Evolutionary conservation across 768 basidiomycete genomes (phyloP), one percentile per base, ranked within the genome.

Genomic region (Phylloporus scabripes): DNA sequence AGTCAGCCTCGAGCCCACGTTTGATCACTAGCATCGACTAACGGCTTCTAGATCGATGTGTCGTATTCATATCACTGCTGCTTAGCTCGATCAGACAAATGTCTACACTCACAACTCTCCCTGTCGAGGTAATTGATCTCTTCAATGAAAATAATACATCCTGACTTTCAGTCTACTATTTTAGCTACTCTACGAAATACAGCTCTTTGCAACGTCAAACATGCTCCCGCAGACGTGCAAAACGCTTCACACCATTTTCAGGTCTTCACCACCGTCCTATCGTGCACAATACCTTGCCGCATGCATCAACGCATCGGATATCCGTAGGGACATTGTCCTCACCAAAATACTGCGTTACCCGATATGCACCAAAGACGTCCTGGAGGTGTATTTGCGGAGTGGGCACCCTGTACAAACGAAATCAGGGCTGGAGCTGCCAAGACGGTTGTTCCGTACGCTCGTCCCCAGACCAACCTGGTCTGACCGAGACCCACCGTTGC

Each of bases 131-230:
- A 51, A 37, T 60, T 24, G 29, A 12, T 43, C 9, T 17, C 31
- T 32, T n/a, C 6, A n/a, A 20, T 20, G 49, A 45, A 29, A 38
- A 36, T 39, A 29, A 36, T 18, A 23, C 29, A 14, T 10, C 37
- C 59, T 48, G 58, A 59, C 52, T 17, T 12, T 12, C 12, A 15
- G n/a, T 8, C 37, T 17, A 10, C 4, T 5, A 31, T 28, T 2
- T 3, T 56, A 94, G 92, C 74, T 97, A 8, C 66, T 94, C 0
- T 84, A 86, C 57, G 80, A 92, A 48, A 75, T 95, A 12, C 86
- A 92, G 55, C 74, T 87, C 15, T 74, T 74, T 54, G 82, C 90
- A 0, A 68, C 81, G 6, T 90, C 87, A 3, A 72, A 78, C 15
- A 58, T 70, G 31, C 69, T 96, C 7, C 90, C 91, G 0, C 66